Base-by-base conservation (phyloP, 1,139 yeast species). In the Scheffersomyces illinoinensis region DNA sequence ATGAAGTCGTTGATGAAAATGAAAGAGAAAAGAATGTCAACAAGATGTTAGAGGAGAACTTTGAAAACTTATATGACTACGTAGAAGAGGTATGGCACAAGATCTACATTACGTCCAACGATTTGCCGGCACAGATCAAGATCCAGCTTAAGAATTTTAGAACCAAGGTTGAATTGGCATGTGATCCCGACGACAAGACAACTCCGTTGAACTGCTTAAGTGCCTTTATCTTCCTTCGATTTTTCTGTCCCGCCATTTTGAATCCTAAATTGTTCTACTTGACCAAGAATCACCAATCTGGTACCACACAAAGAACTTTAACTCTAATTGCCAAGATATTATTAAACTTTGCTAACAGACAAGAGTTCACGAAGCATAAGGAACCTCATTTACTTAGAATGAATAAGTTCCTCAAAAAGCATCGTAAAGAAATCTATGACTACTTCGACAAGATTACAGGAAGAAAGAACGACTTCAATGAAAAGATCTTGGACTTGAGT, bases 171-270 rank as follows among this genome's bases (percentile, higher is more conserved):
- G 93, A 89, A 60, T 68, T 81, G 56, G 82, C 86, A 2, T 85
- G 88, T 67, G 87, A 85, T 62, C 88, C 89, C 0, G 82, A 77
- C 24, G 89, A 86, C 66, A 75, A 75, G 23, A 78, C 78, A 6
- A 80, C 86, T 0, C 81, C 90, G 0, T 72, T 89, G 58, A 88
- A 93, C 67, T 90, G 96, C 58, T 77, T 93, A 47, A 85, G 96
- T 33, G 93, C 97, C 0, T 90, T 95, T 67, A 76, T 95, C 23
- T 95, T 95, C 71, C 76, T 95, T 62, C 78, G 98, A 61, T 93
- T 91, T 70, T 87, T 92, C 65, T 93, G 97, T 68, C 98, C 98
- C 0, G 97, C 97, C 0, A 85, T 95, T 52, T 76, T 95, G 67
- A 93, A 92, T 67, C 98, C 98, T 0, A 92, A 92, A 67, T 74